A percentile compares a stretch with the other conserved stretches of the same genome.
These are phyloP conservation scores for Stevia rebaudiana DNA, from an alignment of 140 eudicot genomes.

Conservation along the genomic window DNA sequence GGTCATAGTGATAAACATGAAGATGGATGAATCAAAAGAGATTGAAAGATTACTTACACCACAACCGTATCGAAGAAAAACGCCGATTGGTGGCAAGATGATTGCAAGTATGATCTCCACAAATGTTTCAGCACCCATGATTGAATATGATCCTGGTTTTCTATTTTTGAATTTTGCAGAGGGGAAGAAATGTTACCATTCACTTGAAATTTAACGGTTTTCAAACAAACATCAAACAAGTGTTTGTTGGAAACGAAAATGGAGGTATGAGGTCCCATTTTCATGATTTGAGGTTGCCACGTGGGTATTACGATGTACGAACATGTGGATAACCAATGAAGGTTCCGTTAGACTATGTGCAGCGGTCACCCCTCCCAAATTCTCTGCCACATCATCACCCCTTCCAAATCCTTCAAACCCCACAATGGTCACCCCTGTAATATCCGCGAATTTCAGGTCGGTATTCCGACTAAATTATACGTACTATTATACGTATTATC, in stretches of 20 bases:
- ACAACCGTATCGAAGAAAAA: conserved; percentile 82
- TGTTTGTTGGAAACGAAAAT: conserved; percentile 24
- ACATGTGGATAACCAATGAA: not conserved
- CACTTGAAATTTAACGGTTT: conserved; percentile 4
- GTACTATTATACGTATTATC: no score
- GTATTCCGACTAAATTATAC: no score
- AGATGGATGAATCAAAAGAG: not conserved
- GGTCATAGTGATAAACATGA: not conserved
- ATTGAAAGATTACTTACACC: conserved; percentile 46
- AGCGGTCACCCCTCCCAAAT: no score
- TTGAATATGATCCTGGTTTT: not conserved
- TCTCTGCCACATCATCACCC: no score
- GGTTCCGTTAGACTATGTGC: no score
- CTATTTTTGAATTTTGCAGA: not conserved
- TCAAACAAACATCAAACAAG: conserved; percentile 15
- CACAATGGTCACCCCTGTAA: no score
- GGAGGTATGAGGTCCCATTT: not conserved
- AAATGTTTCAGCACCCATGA: conserved; percentile 85
- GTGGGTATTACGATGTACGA: not conserved
- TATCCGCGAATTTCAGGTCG: no score
- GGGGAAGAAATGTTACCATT: conserved; percentile 1
- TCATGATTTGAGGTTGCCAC: conserved; percentile 4
- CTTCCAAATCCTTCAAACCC: no score
- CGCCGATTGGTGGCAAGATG: conserved; percentile 77
- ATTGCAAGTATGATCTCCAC: conserved; percentile 73